phyloP scores from a whole-genome alignment of 257 asterid species.

The Gynochthodes officinalis region DNA sequence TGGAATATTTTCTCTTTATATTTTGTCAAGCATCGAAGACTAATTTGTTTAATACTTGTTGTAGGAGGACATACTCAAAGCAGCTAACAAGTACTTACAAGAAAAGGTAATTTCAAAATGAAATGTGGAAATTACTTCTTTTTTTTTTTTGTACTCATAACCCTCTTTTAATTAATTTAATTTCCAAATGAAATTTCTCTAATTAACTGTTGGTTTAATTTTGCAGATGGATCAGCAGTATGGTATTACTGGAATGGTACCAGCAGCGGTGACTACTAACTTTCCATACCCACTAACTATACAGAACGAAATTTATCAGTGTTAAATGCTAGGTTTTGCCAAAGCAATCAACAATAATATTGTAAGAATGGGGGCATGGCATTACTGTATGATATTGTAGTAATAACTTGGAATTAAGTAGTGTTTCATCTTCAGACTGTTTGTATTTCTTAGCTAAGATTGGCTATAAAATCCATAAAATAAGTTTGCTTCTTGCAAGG shows the following conservation, averaged over 20 bases:
- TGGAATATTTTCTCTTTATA: too few relatives aligned
- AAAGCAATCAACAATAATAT: not conserved
- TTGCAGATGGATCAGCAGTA: slow-evolving; percentile 71
- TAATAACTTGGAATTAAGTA: too few relatives aligned
- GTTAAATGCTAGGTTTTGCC: not conserved
- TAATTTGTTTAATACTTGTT: not conserved
- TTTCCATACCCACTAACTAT: slow-evolving; percentile 44
- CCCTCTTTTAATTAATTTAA: not conserved
- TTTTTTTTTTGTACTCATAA: not conserved
- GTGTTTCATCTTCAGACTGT: too few relatives aligned
- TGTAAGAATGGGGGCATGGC: not conserved
- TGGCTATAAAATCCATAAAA: not conserved
- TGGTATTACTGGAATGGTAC: slow-evolving; percentile 21
- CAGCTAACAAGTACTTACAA: slow-evolving; percentile 74
- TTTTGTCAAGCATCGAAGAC: not conserved
- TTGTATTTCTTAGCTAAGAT: not conserved
- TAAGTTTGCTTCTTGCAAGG: not conserved
- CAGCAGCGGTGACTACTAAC: slow-evolving; percentile 32
- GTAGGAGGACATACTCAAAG: slow-evolving; percentile 79
- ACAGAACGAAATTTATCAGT: slow-evolving; percentile 45
- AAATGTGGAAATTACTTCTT: not conserved
- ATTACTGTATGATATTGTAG: not conserved
- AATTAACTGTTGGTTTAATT: not conserved
- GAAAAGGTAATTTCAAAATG: slow-evolving; percentile 25
- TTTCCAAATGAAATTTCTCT: not conserved